Evolutionary conservation across 805 yeast species (phyloP).

Genomic region (Candida boleticola): DNA sequence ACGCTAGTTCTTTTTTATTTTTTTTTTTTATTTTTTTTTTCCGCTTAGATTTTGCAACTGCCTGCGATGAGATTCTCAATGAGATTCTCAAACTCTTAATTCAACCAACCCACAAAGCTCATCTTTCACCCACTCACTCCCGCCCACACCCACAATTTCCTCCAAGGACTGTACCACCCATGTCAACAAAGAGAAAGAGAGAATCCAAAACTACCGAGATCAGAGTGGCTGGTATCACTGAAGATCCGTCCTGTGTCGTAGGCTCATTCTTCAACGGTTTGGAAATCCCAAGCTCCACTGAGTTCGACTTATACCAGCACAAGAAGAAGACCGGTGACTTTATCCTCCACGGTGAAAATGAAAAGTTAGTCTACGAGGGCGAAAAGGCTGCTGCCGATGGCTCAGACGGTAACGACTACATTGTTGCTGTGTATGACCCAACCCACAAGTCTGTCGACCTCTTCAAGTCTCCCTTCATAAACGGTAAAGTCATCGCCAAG

Average conservation of each 20-base stretch:
- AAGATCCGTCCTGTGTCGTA: slow-evolving; percentile 50
- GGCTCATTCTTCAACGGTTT: slow-evolving; percentile 83
- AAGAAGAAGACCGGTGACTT: slow-evolving; percentile 42
- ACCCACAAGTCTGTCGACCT: slow-evolving; percentile 61
- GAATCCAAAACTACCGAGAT: slow-evolving; percentile 41
- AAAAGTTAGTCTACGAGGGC: slow-evolving; percentile 73
- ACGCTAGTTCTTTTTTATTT: no score
- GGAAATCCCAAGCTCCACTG: slow-evolving; percentile 53
- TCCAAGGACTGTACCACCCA: no score
- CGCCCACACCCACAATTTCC: no score
- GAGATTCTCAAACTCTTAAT: no score
- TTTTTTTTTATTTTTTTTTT: no score
- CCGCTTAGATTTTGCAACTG: no score
- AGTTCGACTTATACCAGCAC: slow-evolving; percentile 62
- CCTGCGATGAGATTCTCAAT: no score
- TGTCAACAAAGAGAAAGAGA: slow-evolving; percentile 27
- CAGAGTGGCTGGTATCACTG: slow-evolving; percentile 35
- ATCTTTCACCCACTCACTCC: no score
- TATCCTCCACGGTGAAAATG: slow-evolving; percentile 73
- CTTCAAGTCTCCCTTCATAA: slow-evolving; percentile 59
- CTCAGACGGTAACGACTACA: slow-evolving; percentile 45
- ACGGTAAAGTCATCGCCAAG: slow-evolving; percentile 62
- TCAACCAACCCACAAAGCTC: no score
- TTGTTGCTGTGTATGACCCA: slow-evolving; percentile 77
- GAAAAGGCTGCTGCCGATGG: slow-evolving; percentile 18